Conservation (phyloP, 2,329 filamentous ascomycete genomes). For the Talaromyces sp. region DNA sequence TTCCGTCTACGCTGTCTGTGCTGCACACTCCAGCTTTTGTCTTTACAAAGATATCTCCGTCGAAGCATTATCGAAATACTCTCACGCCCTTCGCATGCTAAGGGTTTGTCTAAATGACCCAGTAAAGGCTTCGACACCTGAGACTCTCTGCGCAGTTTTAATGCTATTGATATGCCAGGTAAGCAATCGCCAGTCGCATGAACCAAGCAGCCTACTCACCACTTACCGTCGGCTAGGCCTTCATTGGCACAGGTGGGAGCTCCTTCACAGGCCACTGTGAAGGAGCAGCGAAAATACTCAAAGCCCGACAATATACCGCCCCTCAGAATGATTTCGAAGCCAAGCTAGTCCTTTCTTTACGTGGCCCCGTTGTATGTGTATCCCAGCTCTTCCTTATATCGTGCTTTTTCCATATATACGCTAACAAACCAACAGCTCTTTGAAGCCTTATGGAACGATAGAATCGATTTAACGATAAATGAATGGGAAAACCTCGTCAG, state of each 20-base stretch:
- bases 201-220: neutral
- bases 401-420: neutral
- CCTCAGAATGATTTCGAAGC: constrained; percentile 29
- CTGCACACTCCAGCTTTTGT: constrained; percentile 23
- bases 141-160: constrained; percentile 33
- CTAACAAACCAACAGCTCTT: constrained; percentile 21
- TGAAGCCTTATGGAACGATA: constrained; percentile 29
- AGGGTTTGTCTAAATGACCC: constrained; percentile 25
- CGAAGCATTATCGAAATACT: constrained; percentile 25
- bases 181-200: neutral
- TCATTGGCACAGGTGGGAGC: neutral
- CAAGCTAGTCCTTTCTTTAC: constrained; percentile 27
- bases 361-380: constrained; percentile 29
- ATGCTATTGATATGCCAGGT: constrained; percentile 29
- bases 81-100: constrained; percentile 22
- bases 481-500: constrained; percentile 31
- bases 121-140: constrained; percentile 22
- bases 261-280: constrained; percentile 24
- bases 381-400: neutral
- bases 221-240: neutral
- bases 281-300: constrained; percentile 31
- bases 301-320: constrained; percentile 23
- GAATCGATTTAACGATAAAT: constrained; percentile 23
- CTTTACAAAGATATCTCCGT: constrained; percentile 12
- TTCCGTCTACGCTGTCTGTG: constrained; percentile 25